Evolutionary conservation across 2,329 filamentous ascomycete species (phyloP), one percentile per base, ranked within the genome.

Genomic region (Pyrenochaeta sp.): DNA sequence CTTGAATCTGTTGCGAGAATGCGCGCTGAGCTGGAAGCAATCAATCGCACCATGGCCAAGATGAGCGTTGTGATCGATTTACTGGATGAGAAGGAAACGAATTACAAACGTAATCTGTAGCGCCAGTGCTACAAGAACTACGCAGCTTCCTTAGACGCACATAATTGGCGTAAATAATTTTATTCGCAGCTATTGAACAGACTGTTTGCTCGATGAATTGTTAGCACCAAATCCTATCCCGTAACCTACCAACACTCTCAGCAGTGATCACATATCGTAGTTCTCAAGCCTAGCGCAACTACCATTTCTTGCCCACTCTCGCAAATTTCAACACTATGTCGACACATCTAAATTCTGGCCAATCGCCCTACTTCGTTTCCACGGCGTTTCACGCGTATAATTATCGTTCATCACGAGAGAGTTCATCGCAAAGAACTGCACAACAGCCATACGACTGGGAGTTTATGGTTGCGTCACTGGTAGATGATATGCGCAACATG

Each of bases 401-500:
- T 39, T 13, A 39, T 13, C 13, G 15, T 19, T 2, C n/a, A n/a
- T 28, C n/a, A n/a, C 8, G 32, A 2, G 22, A 32, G 2, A 7
- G 24, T 5, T 36, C 32, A 12, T 42, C 48, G 13, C 15, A 52
- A 5, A 32, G 12, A 3, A 13, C 39, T 43, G n/a, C 15, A 56
- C 5, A 27, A 15, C 6, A n/a, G 8, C 15, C 24, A 0, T 42
- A 40, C 8, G 48, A 58, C 24, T 61, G 55, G 58, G 28, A 52
- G 27, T 55, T 44, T n/a, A 43, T 59, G 40, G 44, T 22, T 30
- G 40, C 47, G 9, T 46, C 32, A 12, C 56, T 61, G 6, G 49
- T 50, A 10, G 39, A 56, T 13, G 49, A 59, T 8, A 59, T 59
- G 13, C 34, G 49, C 12, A 43, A 22, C 5, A 40, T 61, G 56